Evolutionary conservation across 371 early-diverging fungal species (phyloP), one percentile per base, ranked within the genome.

Genomic region (Funneliformis caledonium): DNA sequence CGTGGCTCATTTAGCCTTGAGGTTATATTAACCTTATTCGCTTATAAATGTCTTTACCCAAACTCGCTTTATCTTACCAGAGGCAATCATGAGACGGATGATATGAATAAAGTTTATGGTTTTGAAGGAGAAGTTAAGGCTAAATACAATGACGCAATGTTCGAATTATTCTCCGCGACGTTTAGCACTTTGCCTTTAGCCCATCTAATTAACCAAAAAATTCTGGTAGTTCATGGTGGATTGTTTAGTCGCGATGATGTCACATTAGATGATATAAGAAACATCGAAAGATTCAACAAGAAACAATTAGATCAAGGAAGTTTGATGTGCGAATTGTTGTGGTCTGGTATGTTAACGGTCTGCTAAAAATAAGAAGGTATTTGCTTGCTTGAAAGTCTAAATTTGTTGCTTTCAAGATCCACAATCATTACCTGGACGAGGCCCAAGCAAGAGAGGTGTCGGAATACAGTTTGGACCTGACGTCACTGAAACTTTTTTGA

Each of bases 1-100:
- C 96, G 99, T 82, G 99, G 99, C 16, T 99, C 97, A 86, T 98
- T 99, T 87, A 97, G 97, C 59, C 95, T 99, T 59, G 99, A 99
- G 87, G 96, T 96, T 76, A 95, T 99, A 77, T 82, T 98, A 79
- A 92, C 97, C n/a, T 89, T 99, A 64, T 92, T 98, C 78, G 92
- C 96, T 8, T 96, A 92, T 89, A 97, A 97, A 85, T 89, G 93
- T 84, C 88, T 97, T 69, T 97, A 97, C 83, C 99, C 99, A 12
- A 85, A 93, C 26, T 86, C 89, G 10, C 87, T 99, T 82, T 96
- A 89, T 84, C 85, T 99, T 78, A 94, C 96, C 31, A 95, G 99
- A 79, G 99, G 99, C 77, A 99, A 99, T 87, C 99, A 99, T 86
- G 99, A 99, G 84, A 96, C 98, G 0, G 93, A 94, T 77, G 94